These are phyloP conservation scores for Hypoxylon sp. DNA, from an alignment of 2,329 filamentous ascomycete genomes.

Conservation along the genomic window DNA sequence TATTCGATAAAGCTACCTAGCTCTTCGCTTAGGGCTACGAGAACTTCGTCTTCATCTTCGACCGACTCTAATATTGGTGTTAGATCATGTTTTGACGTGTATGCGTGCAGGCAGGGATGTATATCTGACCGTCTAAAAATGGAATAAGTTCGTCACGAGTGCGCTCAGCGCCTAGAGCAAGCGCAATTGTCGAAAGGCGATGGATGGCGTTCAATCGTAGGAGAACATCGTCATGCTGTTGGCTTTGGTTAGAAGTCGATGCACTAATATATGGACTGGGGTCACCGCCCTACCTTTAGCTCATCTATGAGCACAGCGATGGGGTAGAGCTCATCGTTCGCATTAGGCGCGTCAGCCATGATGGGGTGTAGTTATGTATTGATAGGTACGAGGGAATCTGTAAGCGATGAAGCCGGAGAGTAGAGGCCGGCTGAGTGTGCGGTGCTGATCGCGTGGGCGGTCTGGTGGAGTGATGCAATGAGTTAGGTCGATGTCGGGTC, in stretches of 20 bases:
- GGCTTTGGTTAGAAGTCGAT: constrained; percentile 49
- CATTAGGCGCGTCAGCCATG: constrained; percentile 91
- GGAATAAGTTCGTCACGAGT: constrained; percentile 99
- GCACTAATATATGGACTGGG: constrained; percentile 34
- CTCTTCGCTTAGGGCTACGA: constrained; percentile 97
- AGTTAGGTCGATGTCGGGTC: constrained; percentile 49
- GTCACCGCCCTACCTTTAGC: constrained; percentile 81
- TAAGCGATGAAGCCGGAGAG: constrained; percentile 33
- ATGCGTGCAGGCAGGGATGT: constrained; percentile 35
- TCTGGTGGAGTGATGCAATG: constrained; percentile 54
- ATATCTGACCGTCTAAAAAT: constrained; percentile 91
- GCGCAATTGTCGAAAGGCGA: constrained; percentile 96
- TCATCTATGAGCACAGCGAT: constrained; percentile 99
- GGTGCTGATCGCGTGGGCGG: constrained; percentile 53
- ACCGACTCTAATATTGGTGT: constrained; percentile 82
- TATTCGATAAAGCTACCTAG: constrained; percentile 98
- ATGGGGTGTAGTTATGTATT: constrained; percentile 59
- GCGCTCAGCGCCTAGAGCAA: constrained; percentile 94
- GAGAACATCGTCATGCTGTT: constrained; percentile 96
- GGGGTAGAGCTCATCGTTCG: constrained; percentile 99
- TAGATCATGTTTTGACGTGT: constrained; percentile 48
- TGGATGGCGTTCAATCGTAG: constrained; percentile 98
- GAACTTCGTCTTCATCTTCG: constrained; percentile 98
- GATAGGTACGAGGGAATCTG: constrained; percentile 19
- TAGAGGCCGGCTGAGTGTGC: constrained; percentile 39